Evolutionary conservation across 768 basidiomycete genomes (phyloP).

Genomic region (Auriscalpium orientale): DNA sequence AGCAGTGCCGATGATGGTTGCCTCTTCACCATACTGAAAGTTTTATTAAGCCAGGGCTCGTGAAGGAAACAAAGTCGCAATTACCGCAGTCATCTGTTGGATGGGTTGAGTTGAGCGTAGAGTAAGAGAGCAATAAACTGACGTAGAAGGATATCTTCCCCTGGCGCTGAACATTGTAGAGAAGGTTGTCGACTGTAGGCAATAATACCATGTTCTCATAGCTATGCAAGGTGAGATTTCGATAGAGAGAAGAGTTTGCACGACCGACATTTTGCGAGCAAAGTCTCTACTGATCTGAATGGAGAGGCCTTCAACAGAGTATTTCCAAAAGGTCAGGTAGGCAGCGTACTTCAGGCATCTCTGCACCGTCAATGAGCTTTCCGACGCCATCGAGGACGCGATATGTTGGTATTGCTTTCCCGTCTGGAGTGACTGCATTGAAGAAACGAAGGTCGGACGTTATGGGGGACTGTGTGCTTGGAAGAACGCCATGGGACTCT

Average conservation of each 20-base stretch:
- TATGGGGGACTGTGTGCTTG: slow-evolving; percentile 49
- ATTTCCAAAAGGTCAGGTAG: neutral
- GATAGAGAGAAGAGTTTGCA: neutral
- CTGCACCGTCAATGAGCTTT: slow-evolving; percentile 60
- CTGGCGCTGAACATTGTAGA: slow-evolving; percentile 90
- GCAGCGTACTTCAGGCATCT: slow-evolving; percentile 60
- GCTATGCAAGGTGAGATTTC: slow-evolving; percentile 23
- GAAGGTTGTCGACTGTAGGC: slow-evolving; percentile 78
- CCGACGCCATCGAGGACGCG: slow-evolving; percentile 81
- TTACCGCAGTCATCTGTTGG: slow-evolving; percentile 71
- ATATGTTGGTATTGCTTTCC: slow-evolving; percentile 74
- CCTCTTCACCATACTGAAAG: slow-evolving; percentile 80
- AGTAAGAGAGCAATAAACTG: slow-evolving; percentile 22
- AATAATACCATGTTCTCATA: slow-evolving; percentile 76
- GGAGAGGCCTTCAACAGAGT: neutral
- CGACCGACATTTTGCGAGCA: slow-evolving; percentile 52
- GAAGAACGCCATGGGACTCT: slow-evolving; percentile 28
- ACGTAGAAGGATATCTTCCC: slow-evolving; percentile 91
- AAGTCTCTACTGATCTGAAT: slow-evolving; percentile 58
- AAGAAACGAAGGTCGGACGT: slow-evolving; percentile 69
- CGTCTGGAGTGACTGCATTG: slow-evolving; percentile 61
- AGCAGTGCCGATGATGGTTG: slow-evolving; percentile 81
- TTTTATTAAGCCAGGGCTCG: neutral
- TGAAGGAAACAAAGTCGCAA: slow-evolving; percentile 21
- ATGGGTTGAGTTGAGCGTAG: neutral